Evolutionary conservation across 768 basidiomycete genomes (phyloP).

Genomic region (Termitomyces sp.): DNA sequence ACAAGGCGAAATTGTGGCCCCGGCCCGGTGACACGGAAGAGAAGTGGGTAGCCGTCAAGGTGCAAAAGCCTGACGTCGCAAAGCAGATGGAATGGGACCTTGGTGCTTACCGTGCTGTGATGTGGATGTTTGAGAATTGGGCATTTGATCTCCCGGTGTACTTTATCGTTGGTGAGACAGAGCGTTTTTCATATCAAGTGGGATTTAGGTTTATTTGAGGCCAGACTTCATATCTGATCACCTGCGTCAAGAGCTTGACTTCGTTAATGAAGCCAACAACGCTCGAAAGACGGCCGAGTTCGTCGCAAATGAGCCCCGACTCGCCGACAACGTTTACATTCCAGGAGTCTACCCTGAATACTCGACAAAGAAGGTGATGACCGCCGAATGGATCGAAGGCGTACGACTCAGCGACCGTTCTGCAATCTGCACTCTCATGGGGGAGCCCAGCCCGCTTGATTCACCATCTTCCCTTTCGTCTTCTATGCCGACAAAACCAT

Average conservation of each 20-base stretch:
- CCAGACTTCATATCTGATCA: slow-evolving; percentile 78
- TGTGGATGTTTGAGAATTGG: slow-evolving; percentile 76
- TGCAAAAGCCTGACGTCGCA: slow-evolving; percentile 84
- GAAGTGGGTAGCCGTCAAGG: slow-evolving; percentile 86
- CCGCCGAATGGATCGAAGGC: slow-evolving; percentile 82
- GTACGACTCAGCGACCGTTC: slow-evolving; percentile 63
- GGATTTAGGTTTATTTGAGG: background rate
- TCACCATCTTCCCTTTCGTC: slow-evolving; percentile 17
- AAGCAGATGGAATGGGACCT: slow-evolving; percentile 87
- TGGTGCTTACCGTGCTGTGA: slow-evolving; percentile 59
- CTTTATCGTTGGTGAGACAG: slow-evolving; percentile 61
- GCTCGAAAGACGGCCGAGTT: slow-evolving; percentile 63
- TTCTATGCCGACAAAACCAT: slow-evolving; percentile 25
- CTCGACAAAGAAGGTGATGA: slow-evolving; percentile 74
- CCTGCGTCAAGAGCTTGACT: slow-evolving; percentile 79
- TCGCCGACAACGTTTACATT: slow-evolving; percentile 69
- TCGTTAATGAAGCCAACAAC: slow-evolving; percentile 73
- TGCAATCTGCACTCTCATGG: slow-evolving; percentile 54
- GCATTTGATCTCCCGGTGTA: slow-evolving; percentile 84
- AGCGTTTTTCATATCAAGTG: background rate
- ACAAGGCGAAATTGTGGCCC: slow-evolving; percentile 59
- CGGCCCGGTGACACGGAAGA: slow-evolving; percentile 32
- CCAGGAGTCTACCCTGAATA: slow-evolving; percentile 69
- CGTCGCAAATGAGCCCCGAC: slow-evolving; percentile 63
- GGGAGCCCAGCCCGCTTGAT: slow-evolving; percentile 26